Evolutionary conservation across 1,284 basidiomycete genomes (phyloP).

Genomic region (Anthracocystis setariae): DNA sequence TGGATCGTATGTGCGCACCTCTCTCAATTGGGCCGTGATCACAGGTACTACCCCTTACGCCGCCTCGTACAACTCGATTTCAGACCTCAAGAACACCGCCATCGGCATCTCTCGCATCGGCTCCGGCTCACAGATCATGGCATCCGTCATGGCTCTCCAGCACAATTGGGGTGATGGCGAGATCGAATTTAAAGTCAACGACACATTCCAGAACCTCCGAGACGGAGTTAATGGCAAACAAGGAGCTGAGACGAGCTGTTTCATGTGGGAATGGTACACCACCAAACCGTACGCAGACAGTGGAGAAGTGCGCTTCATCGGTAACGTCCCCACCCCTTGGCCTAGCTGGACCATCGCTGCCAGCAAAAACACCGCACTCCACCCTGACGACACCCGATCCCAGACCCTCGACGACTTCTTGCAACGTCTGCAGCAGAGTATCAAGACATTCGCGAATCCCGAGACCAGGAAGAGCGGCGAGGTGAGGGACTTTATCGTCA

Average conservation of each 20-base stretch:
- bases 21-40: slow-evolving; percentile 76
- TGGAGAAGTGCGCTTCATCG: slow-evolving; percentile 82
- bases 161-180: slow-evolving; percentile 61
- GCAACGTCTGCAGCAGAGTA: slow-evolving; percentile 35
- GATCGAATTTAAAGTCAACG: slow-evolving; percentile 62
- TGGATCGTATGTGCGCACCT: slow-evolving; percentile 82
- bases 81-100: slow-evolving; percentile 81
- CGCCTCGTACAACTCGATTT: slow-evolving; percentile 75
- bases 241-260: slow-evolving; percentile 25
- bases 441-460: slow-evolving; percentile 51
- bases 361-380: slow-evolving; percentile 37
- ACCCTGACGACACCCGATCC: neutral
- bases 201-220: slow-evolving; percentile 75
- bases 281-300: slow-evolving; percentile 90
- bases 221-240: slow-evolving; percentile 78
- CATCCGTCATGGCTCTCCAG: slow-evolving; percentile 88
- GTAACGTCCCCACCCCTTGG: slow-evolving; percentile 91
- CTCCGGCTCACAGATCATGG: slow-evolving; percentile 92
- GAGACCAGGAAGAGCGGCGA: slow-evolving; percentile 22
- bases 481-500: slow-evolving; percentile 41
- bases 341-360: slow-evolving; percentile 79
- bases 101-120: slow-evolving; percentile 91
- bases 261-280: slow-evolving; percentile 84
- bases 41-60: slow-evolving; percentile 76
- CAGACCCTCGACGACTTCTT: slow-evolving; percentile 46